Percentiles rank a stretch among this genome's conserved stretches.
These are phyloP conservation scores for Ehretia macrophylla DNA, from an alignment of 257 asterid species.

Conservation along the genomic window DNA sequence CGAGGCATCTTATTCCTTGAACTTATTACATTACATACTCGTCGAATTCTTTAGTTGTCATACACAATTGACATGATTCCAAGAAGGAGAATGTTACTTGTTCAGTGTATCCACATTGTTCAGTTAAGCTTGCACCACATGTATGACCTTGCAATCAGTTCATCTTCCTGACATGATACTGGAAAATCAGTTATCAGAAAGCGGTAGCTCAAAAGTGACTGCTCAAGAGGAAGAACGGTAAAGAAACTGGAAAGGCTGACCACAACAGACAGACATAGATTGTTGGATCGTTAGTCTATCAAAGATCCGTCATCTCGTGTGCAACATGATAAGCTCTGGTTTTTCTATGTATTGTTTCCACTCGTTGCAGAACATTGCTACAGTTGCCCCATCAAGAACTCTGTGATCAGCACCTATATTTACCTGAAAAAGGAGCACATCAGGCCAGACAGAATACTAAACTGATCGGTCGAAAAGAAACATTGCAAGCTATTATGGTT, in stretches of 20 bases:
- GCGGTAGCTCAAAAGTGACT: too few relatives aligned
- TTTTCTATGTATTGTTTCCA: slow-evolving; percentile 81
- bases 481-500: neutral
- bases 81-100: too few relatives aligned
- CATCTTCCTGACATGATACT: neutral
- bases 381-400: slow-evolving; percentile 92
- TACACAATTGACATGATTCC: too few relatives aligned
- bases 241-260: too few relatives aligned
- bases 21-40: too few relatives aligned
- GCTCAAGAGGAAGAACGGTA: too few relatives aligned
- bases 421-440: slow-evolving; percentile 35
- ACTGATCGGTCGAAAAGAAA: neutral
- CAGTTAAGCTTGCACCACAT: too few relatives aligned
- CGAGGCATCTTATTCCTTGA: too few relatives aligned
- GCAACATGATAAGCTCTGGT: slow-evolving; percentile 82
- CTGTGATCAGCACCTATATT: slow-evolving; percentile 88
- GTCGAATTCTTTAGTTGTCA: too few relatives aligned
- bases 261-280: neutral
- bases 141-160: neutral
- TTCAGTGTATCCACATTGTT: too few relatives aligned
- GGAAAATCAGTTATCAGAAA: too few relatives aligned
- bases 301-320: slow-evolving; percentile 44
- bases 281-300: neutral
- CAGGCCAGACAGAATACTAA: slow-evolving; percentile 1
- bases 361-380: slow-evolving; percentile 85